Evolutionary conservation across 1,284 basidiomycete genomes (phyloP), one percentile per base, ranked within the genome.

Genomic region (Ceratobasidium sp.): DNA sequence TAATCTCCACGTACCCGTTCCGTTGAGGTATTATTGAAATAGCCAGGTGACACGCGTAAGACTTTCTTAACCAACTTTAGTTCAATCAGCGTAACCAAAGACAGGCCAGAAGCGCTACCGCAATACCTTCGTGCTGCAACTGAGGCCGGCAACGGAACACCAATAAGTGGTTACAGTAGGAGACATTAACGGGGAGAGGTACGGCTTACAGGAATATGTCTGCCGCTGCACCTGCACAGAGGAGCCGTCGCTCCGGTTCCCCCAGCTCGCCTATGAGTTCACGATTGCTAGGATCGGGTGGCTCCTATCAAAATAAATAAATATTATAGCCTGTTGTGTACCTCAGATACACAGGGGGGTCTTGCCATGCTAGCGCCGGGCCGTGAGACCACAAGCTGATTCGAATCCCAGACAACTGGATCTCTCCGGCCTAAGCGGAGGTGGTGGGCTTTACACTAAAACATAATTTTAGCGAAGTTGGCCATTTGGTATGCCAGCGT

Each of bases 51-150:
- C 8, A 58, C 8, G 1, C 54, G 54, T 58, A 58, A n/a, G 3
- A 58, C 31, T n/a, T 58, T 58, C 54, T 58, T 58, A n/a, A 58
- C 54, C 19, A 34, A 4, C 54, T 58, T 16, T 16, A 34, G n/a
- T 37, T 58, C 54, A 37, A 14, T 37, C 24, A 11, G 24, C 7
- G 19, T 49, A 11, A 9, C 8, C 22, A 27, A 53, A 29, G 7
- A 19, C 8, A 7, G 24, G 5, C 7, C 24, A 27, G 29, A 27
- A n/a, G 8, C 14, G 41, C 7, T 53, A 29, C 22, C 29, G 5
- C 48, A 54, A 29, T 29, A 58, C 54, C 54, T 8, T 31, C 13
- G 31, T 3, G 31, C 54, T n/a, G 24, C 29, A 37, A 3, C 31
- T 34, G 54, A 27, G 8, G 1, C 16, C 14, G 2, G 31, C 31